Conservation (phyloP, 2,329 filamentous ascomycete genomes). For the Apiospora pterosperma region DNA sequence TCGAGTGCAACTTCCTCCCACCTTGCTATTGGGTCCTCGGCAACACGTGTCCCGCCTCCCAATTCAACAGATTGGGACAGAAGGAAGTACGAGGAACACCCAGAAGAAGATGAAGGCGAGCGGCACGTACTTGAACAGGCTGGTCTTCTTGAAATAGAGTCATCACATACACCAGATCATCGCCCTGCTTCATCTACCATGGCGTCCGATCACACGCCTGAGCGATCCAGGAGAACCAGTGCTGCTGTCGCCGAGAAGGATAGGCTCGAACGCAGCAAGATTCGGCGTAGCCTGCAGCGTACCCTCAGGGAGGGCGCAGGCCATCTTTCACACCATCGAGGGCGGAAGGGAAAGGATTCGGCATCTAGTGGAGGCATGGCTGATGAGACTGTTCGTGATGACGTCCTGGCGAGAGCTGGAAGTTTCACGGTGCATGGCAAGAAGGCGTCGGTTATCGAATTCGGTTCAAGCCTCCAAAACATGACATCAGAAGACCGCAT, state of each 20-base stretch:
- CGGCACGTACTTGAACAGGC: slow-evolving; percentile 65
- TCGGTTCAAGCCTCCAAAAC: slow-evolving; percentile 84
- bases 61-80: slow-evolving; percentile 22
- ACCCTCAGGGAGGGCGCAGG: slow-evolving; percentile 79
- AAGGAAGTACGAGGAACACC: slow-evolving; percentile 28
- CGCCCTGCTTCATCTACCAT: slow-evolving; percentile 36
- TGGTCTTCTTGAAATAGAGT: slow-evolving; percentile 54
- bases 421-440: slow-evolving; percentile 97
- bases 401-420: slow-evolving; percentile 73
- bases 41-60: slow-evolving; percentile 18
- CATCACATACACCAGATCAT: slow-evolving; percentile 38
- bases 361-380: slow-evolving; percentile 52
- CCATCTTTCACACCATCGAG: slow-evolving; percentile 64
- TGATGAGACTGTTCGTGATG: slow-evolving; percentile 53
- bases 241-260: slow-evolving; percentile 34
- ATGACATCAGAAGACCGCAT: slow-evolving; percentile 72
- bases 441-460: slow-evolving; percentile 96
- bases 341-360: slow-evolving; percentile 74
- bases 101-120: slow-evolving; percentile 63
- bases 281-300: slow-evolving; percentile 83
- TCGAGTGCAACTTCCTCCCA: slow-evolving; percentile 39
- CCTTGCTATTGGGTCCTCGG: slow-evolving; percentile 14
- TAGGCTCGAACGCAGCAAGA: slow-evolving; percentile 60
- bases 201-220: slow-evolving; percentile 38
- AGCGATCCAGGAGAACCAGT: slow-evolving; percentile 33